Percentiles rank a stretch among this genome's conserved stretches.
phyloP scores from a whole-genome alignment of 371 early-diverging fungal species.

The Mortierella sp. region DNA sequence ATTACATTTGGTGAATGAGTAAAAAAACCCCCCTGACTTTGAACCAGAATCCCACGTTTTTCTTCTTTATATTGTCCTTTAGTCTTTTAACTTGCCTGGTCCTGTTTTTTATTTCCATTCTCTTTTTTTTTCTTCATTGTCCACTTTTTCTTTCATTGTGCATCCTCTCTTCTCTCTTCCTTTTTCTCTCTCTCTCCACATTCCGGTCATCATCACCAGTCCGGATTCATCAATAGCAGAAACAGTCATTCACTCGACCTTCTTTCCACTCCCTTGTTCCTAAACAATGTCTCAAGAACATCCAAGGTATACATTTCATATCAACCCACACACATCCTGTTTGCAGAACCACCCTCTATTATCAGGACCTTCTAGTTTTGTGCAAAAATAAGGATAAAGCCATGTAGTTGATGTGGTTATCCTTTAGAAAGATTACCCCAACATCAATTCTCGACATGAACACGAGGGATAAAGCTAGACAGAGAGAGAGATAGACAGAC shows the following conservation, averaged over 20 bases:
- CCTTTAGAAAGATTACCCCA: neutral
- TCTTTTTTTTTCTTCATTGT: neutral
- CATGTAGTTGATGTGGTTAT: neutral
- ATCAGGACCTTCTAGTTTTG: neutral
- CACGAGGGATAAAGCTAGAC: neutral
- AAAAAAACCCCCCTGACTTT: neutral
- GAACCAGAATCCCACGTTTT: neutral
- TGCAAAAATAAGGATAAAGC: neutral
- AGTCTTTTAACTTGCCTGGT: neutral
- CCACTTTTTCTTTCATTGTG: neutral
- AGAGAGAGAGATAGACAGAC: neutral
- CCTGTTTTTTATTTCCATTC: neutral
- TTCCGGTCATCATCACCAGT: neutral
- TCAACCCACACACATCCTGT: no score
- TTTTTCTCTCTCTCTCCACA: conserved; percentile 3
- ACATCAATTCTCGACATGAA: neutral
- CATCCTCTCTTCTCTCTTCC: neutral
- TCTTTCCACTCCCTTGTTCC: neutral
- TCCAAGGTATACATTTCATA: conserved; percentile 27
- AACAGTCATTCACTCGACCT: neutral
- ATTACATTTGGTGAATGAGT: neutral
- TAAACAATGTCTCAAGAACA: conserved; percentile 29
- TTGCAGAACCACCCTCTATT: neutral
- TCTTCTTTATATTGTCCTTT: neutral
- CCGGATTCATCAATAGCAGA: neutral